Conservation (phyloP, 2,329 filamentous ascomycete genomes). For the Orbilia ellipsospora region DNA sequence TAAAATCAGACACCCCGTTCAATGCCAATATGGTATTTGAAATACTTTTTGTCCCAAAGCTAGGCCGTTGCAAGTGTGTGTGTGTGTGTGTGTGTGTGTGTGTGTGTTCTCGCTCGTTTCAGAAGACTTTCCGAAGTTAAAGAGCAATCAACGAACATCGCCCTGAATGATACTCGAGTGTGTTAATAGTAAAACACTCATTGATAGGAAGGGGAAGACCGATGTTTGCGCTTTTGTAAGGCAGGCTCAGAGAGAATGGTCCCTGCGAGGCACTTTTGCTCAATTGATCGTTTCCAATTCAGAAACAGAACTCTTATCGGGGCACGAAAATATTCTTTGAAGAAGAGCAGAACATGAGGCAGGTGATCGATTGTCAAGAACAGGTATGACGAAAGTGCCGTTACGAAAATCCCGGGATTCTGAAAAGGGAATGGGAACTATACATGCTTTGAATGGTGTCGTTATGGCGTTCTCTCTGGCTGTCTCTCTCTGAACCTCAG, state of each 20-base stretch:
- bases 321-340: neutral
- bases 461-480: conserved; percentile 42
- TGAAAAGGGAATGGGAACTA: conserved; percentile 20
- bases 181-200: conserved; percentile 8
- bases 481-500: conserved; percentile 22
- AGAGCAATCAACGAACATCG: conserved; percentile 3
- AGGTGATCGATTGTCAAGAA: conserved; percentile 30
- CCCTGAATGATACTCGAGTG: neutral
- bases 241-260: neutral
- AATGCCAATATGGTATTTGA: conserved; percentile 25
- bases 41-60: too few species aligned
- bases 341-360: neutral
- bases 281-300: too few species aligned
- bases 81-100: too few species aligned
- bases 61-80: too few species aligned
- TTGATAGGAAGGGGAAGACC: conserved; percentile 11
- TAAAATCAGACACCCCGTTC: neutral
- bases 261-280: conserved; percentile 12
- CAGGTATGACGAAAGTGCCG: conserved; percentile 32
- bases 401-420: conserved; percentile 25
- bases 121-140: conserved; percentile 13
- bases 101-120: conserved; percentile 21
- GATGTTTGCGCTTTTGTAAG: conserved; percentile 36
- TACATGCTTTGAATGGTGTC: conserved; percentile 28
- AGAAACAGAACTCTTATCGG: conserved; percentile 12